Percentiles rank a stretch among this genome's conserved stretches.
phyloP scores from a whole-genome alignment of 768 basidiomycete species.

The Termitomyces sp. region DNA sequence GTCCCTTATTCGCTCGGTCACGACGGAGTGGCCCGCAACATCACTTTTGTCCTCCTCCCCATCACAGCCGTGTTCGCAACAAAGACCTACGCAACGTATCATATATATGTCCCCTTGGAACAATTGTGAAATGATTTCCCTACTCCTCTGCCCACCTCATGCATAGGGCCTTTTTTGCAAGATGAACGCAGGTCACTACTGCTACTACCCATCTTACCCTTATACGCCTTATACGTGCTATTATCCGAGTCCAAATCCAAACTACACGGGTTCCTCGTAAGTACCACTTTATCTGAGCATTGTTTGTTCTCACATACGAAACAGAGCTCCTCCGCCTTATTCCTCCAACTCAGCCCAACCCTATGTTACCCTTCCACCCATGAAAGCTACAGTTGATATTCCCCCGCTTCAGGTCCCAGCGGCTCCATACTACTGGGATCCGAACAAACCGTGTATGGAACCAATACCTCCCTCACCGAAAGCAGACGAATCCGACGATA shows the following conservation, averaged over 20 bases:
- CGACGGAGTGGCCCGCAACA: not conserved
- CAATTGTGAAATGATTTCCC: not conserved
- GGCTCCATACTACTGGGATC: not conserved
- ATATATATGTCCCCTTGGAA: not conserved
- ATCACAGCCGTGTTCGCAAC: conserved; percentile 9
- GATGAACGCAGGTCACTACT: conserved; percentile 4
- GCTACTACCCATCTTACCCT: not conserved
- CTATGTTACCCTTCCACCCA: conserved; percentile 2
- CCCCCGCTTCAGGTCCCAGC: not conserved
- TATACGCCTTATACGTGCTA: conserved; percentile 2
- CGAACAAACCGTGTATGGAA: not conserved
- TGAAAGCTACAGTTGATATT: not conserved
- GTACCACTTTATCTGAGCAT: not conserved
- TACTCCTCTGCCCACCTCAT: not conserved
- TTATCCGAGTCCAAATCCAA: not conserved
- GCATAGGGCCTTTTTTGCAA: not conserved
- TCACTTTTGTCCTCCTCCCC: conserved; percentile 12
- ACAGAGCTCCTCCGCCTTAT: conserved; percentile 7
- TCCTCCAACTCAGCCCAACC: not conserved
- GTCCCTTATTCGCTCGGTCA: not conserved
- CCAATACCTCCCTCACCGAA: conserved; percentile 10
- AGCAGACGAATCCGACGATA: not conserved
- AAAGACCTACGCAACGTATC: conserved; percentile 5
- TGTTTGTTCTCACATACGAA: not conserved
- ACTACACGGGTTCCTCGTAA: conserved; percentile 5